phyloP scores from a whole-genome alignment of 495 filamentous ascomycete genomes.

The Astrocystis sublimbata region DNA sequence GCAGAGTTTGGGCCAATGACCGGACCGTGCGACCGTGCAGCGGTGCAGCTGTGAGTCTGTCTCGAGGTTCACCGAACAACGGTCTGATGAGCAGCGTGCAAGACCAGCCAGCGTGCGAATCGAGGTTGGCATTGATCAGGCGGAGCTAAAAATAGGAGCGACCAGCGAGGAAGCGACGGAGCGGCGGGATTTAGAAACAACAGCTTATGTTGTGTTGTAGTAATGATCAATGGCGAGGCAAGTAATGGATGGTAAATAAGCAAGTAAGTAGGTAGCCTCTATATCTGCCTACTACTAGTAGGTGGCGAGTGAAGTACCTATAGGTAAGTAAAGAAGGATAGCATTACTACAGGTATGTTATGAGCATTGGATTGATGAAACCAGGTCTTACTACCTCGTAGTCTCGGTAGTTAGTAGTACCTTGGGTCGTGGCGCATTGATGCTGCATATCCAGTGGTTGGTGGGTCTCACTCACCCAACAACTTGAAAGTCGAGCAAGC shows the following conservation, averaged over 20 bases:
- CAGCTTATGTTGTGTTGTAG: neutral
- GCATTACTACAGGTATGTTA: neutral
- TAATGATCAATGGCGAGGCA: neutral
- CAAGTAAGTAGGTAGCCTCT: too few relatives aligned
- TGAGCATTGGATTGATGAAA: neutral
- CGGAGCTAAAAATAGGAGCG: neutral
- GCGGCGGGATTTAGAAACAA: too few relatives aligned
- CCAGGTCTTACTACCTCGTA: neutral
- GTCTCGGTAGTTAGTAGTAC: too few relatives aligned
- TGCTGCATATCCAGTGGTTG: too few relatives aligned
- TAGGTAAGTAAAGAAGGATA: too few relatives aligned
- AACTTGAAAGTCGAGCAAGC: too few relatives aligned
- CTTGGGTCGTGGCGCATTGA: too few relatives aligned
- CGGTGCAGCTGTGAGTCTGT: neutral
- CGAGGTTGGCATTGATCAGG: neutral
- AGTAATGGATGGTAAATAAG: slow-evolving; percentile 4
- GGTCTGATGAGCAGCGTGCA: neutral
- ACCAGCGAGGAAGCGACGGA: too few relatives aligned
- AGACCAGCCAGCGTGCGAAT: neutral
- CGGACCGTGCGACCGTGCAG: too few relatives aligned
- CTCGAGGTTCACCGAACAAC: neutral
- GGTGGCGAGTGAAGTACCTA: too few relatives aligned
- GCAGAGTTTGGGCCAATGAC: neutral
- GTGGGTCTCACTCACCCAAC: too few relatives aligned
- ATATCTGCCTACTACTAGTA: too few relatives aligned